Base-by-base conservation (phyloP, 345 rosid species). In the Gossypium australe region DNA sequence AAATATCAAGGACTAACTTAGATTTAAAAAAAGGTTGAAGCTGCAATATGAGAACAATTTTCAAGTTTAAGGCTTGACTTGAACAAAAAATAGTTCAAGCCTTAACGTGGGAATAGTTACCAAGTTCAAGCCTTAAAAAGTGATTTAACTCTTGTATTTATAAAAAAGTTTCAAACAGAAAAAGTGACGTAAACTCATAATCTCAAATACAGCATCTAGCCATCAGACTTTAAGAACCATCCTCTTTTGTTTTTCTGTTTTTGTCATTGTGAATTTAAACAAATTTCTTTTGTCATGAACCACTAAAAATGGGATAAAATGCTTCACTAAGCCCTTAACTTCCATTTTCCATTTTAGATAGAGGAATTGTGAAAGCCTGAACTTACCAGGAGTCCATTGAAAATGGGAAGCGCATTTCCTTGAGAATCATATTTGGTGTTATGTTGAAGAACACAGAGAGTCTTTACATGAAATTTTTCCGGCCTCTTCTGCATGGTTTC, bases 321-420 rank as follows among this genome's bases (percentile, higher is more conserved):
- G 51, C 74, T 71, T 56, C 74, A 55, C 16, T n/a, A 71, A 53
- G 51, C 64, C 29, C 27, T 29, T 10, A 27, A 71, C 49, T 38
- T 52, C 71, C 41, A 67, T 48, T 47, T 47, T 2, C 58, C 44
- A 51, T 51, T 51, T 69, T 11, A 47, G 48, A 45, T 16, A 22
- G 25, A 60, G 66, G 58, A 73, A 22, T 16, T 43, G 38, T 22
- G 10, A 73, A 43, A 16, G 14, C 17, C 25, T 43, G 70, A 63
- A 38, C 93, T 79, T 11, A 92, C 98, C 94, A 92, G 68, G 59
- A 87, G 80, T 16, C 98, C 98, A 65, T 77, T 82, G 76, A 87
- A 85, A 82, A 92, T 78, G 29, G 98, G 97, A 77, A 76, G 83
- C 20, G 94, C 77, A 70, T 80, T 87, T 65, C 87, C 87, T 76